These are phyloP conservation scores for Penicilliopsis zonata DNA, from an alignment of 495 filamentous ascomycete genomes.

Conservation along the genomic window DNA sequence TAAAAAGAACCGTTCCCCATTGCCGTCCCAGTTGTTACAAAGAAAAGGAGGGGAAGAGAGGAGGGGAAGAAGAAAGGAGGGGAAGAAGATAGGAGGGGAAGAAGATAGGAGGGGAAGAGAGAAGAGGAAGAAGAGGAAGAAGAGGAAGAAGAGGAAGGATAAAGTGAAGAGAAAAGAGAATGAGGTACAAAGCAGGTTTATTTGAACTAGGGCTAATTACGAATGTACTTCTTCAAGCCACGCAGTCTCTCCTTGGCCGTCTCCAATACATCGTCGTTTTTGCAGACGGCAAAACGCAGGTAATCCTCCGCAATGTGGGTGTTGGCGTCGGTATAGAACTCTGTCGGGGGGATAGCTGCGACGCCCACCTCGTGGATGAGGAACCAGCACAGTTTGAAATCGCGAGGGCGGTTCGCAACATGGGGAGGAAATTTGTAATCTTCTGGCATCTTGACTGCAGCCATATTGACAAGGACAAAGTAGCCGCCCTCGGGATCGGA, in stretches of 20 bases:
- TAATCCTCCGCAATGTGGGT: constrained; percentile 83
- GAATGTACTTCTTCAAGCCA: constrained; percentile 72
- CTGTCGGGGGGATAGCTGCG: constrained; percentile 88
- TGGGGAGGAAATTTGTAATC: constrained; percentile 82
- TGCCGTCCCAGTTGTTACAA: not conserved
- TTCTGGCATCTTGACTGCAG: constrained; percentile 66
- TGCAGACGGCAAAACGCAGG: constrained; percentile 91
- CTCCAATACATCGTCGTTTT: constrained; percentile 83
- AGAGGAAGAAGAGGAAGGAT: not conserved
- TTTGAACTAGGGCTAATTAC: too few species aligned
- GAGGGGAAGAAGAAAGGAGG: not conserved
- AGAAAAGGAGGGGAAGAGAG: not conserved
- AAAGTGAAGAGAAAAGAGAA: constrained; percentile 7
- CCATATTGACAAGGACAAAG: constrained; percentile 88
- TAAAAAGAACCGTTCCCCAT: too few species aligned
- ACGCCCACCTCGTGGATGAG: constrained; percentile 92
- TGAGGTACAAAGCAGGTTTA: too few species aligned
- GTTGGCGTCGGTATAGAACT: constrained; percentile 85
- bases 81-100: too few species aligned
- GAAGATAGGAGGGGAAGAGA: too few species aligned
- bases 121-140: not conserved
- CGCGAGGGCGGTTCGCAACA: constrained; percentile 71
- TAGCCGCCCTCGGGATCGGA: constrained; percentile 92
- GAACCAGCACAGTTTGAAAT: constrained; percentile 94
- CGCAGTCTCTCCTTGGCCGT: constrained; percentile 79